phyloP scores from a whole-genome alignment of 495 filamentous ascomycete genomes.

The Annulohypoxylon moriforme region DNA sequence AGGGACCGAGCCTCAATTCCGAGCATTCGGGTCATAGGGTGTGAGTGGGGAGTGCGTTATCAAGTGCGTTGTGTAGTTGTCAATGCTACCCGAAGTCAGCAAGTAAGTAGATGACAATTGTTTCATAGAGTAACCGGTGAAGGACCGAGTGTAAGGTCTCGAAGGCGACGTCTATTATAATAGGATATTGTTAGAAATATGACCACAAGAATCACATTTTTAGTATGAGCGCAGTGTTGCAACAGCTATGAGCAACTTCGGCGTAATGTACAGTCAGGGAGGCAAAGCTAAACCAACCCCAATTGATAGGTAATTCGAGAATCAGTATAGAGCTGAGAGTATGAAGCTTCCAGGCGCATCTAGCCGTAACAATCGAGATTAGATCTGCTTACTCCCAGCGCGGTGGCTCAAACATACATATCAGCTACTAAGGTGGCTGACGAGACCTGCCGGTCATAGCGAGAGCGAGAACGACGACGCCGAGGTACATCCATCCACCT shows the following conservation, averaged over 20 bases:
- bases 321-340: conserved; percentile 13
- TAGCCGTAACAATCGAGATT: conserved; percentile 14
- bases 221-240: not conserved
- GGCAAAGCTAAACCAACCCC: not conserved
- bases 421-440: not conserved
- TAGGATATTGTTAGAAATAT: no score
- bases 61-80: not conserved
- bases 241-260: not conserved
- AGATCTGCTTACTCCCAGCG: conserved; percentile 16
- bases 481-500: not conserved
- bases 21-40: not conserved
- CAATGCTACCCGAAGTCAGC: not conserved
- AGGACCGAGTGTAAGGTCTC: not conserved
- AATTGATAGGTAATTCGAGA: not conserved
- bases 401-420: not conserved
- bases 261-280: not conserved
- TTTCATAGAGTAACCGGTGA: not conserved
- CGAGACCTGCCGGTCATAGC: not conserved
- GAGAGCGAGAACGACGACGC: not conserved
- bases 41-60: not conserved
- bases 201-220: no score
- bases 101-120: not conserved
- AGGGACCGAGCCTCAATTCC: conserved; percentile 2
- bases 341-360: conserved; percentile 4
- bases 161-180: no score